Evolutionary conservation across 2,329 filamentous ascomycete species (phyloP).

Genomic region (Neonectria sp.): DNA sequence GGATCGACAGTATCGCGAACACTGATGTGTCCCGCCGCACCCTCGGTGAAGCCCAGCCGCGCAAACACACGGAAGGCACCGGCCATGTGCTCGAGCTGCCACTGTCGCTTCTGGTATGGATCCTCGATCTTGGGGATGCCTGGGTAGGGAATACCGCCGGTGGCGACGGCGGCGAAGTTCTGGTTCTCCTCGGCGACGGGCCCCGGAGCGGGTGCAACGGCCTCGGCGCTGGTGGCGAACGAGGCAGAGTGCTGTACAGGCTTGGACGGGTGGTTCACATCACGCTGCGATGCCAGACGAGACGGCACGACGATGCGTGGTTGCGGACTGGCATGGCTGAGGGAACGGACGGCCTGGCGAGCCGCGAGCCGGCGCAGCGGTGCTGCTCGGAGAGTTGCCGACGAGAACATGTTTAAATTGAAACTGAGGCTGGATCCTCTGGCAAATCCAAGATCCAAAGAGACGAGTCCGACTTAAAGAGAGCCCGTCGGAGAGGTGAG

Average conservation of each 20-base stretch:
- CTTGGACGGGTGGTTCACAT: conserved; percentile 4
- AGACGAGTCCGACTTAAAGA: conserved; percentile 3
- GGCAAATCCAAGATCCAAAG: background rate
- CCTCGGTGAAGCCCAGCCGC: conserved; percentile 68
- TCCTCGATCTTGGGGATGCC: conserved; percentile 71
- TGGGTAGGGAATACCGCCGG: conserved; percentile 54
- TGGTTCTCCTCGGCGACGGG: conserved; percentile 31
- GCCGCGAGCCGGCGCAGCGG: conserved; percentile 30
- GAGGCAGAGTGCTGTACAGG: conserved; percentile 21
- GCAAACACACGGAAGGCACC: conserved; percentile 65
- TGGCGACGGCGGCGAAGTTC: conserved; percentile 47
- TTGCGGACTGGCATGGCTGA: conserved; percentile 25
- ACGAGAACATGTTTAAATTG: conserved; percentile 32
- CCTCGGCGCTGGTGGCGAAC: conserved; percentile 43
- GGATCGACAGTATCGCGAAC: conserved; percentile 74
- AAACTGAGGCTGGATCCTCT: background rate
- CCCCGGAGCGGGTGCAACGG: conserved; percentile 25
- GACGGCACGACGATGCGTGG: conserved; percentile 20
- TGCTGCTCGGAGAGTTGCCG: conserved; percentile 25
- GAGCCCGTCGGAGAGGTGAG: background rate
- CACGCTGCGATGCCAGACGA: conserved; percentile 7
- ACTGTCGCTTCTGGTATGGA: conserved; percentile 57
- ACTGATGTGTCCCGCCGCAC: conserved; percentile 75
- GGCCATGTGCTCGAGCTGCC: conserved; percentile 60
- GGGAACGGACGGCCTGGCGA: conserved; percentile 30